Evolutionary conservation across 192 early-diverging fungal species (phyloP), one percentile per base, ranked within the genome.

Genomic region (Rhizophagus sp.): DNA sequence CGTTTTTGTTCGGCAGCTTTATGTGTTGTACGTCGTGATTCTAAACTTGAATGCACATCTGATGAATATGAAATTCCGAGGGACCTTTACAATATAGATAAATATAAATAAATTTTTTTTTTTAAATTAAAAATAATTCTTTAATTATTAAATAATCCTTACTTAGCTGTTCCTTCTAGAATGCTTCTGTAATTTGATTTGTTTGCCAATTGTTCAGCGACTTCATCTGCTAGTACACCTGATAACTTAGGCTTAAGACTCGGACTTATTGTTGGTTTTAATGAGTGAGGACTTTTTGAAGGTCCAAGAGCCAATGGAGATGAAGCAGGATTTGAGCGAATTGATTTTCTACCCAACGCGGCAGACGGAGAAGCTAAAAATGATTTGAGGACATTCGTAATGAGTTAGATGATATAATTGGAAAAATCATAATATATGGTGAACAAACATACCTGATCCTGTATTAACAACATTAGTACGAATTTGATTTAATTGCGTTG

Each of bases 1-100:
- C 98, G 93, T 82, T 95, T 95, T 83, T 99, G 98, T 83, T 99
- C 98, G 4, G 97, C 96, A 62, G 96, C 92, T 84, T 98, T 97
- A 86, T 99, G 98, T 19, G 91, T 92, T 15, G 93, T 94, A n/a
- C 93, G 92, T 12, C 96, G 92, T 0, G 90, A 84, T 82, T 97
- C 95, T 64, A 97, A 84, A 0, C 94, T 93, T 8, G 90, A 89
- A 47, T 93, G 90, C 39, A 96, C 88, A 76, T 97, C 92, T 22
- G 88, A 83, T 67, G 90, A 88, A 84, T 94, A 95, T 4, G 85
- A 88, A 30, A 97, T 87, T 6, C 96, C 94, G 6, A 97, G 81
- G 2, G 90, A 88, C 71, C 88, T 88, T 75, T 57, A 71, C 15
- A 73, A 57, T 22, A 57, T 57, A 17, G 22, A 57, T 7, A 57